Evolutionary conservation across 495 filamentous ascomycete genomes (phyloP), one percentile per base, ranked within the genome.

Genomic region (Aspergillus heteromorphus): DNA sequence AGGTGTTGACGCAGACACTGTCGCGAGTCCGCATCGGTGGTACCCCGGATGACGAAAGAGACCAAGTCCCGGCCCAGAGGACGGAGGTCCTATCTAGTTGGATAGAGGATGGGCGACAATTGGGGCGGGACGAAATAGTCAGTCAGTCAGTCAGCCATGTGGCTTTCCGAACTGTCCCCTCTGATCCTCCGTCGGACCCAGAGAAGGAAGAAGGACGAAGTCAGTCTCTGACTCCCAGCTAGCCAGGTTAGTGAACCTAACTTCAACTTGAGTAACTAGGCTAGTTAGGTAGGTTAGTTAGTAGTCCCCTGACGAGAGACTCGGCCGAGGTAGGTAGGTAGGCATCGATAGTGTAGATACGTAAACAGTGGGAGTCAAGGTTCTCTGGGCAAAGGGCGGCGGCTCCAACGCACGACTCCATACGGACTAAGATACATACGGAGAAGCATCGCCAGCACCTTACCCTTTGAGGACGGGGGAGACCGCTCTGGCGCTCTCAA

Each of bases 101-200:
- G 27, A 21, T 43, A 23, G 7, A 40, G 36, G 13, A 23, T 19
- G 13, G 36, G 13, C 21, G 21, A 47, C 43, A 14, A 47, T 47
- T 42, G 38, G 40, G 29, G 36, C 50, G 55, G 49, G 40, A 50
- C 38, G 38, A 49, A 50, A n/a, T n/a, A n/a, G n/a, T n/a, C n/a
- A n/a, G n/a, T n/a, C n/a, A n/a, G n/a, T n/a, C 40, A 41, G 30
- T 54, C 51, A 55, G 51, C 58, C 58, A 61, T 61, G 58, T 61
- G 58, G 58, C 58, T 57, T 61, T 55, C 43, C 51, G 43, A 40
- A 49, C 40, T 40, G 47, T 45, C 23, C 19, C 17, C 29, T 27
- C 3, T 21, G 11, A 45, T 45, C 19, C 17, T 45, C 19, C 13
- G 19, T 21, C 23, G 23, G 18, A 20, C 18, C 36, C 6, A 43